Evolutionary conservation across 2,329 filamentous ascomycete genomes (phyloP).

Genomic region (Seiridium unicorne): DNA sequence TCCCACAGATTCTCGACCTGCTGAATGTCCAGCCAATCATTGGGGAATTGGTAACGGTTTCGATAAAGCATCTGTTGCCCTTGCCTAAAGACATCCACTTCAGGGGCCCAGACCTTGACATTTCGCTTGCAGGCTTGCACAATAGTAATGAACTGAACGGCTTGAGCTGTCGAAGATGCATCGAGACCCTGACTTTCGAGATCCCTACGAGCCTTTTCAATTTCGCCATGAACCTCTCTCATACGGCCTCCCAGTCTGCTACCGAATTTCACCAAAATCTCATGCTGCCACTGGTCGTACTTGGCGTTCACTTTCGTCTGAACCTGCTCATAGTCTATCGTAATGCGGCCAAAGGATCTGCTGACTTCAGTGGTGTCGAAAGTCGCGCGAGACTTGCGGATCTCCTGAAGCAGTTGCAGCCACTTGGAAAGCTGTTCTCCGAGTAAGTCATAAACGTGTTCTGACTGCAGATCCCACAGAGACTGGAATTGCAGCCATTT

Average conservation of each 20-base stretch:
- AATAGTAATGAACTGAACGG: slow-evolving; percentile 96
- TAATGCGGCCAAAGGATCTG: slow-evolving; percentile 88
- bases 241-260: slow-evolving; percentile 84
- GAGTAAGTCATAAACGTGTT: slow-evolving; percentile 89
- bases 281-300: slow-evolving; percentile 99
- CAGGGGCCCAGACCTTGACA: slow-evolving; percentile 89
- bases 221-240: slow-evolving; percentile 87
- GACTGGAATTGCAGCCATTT: slow-evolving; percentile 99
- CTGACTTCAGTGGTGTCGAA: slow-evolving; percentile 97
- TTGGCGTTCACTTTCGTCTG: slow-evolving; percentile 98
- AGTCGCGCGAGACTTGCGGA: slow-evolving; percentile 89
- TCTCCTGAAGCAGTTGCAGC: slow-evolving; percentile 95
- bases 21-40: slow-evolving; percentile 92
- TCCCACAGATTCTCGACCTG: slow-evolving; percentile 97
- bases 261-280: slow-evolving; percentile 92
- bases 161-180: slow-evolving; percentile 91
- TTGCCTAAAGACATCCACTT: slow-evolving; percentile 93
- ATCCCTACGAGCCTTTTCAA: slow-evolving; percentile 85
- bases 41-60: slow-evolving; percentile 89
- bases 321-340: slow-evolving; percentile 97
- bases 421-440: slow-evolving; percentile 90
- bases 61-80: slow-evolving; percentile 89
- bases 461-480: slow-evolving; percentile 94
- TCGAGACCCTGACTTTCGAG: slow-evolving; percentile 91
- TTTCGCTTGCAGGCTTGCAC: slow-evolving; percentile 96